phyloP scores from a whole-genome alignment of 192 early-diverging fungal species.

The Umbelopsis isabellina region DNA sequence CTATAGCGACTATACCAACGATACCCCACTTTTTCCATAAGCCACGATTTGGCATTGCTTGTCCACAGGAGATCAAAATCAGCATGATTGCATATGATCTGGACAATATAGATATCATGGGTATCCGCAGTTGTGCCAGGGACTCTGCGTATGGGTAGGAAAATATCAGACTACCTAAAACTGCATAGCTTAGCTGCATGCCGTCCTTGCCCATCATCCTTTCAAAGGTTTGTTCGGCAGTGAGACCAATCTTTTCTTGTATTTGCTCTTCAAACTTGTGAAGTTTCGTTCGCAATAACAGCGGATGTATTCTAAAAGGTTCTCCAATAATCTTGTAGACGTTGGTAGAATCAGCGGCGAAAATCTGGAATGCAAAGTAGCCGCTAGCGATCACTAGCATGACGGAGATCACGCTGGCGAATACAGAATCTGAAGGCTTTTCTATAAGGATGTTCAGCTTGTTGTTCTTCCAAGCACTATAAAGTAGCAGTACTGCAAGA shows the following conservation, averaged over 20 bases:
- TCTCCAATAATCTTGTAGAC: conserved; percentile 17
- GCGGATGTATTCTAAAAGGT: conserved; percentile 7
- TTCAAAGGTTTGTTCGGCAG: conserved; percentile 14
- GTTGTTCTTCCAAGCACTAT: background rate
- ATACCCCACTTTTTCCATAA: conserved; percentile 8
- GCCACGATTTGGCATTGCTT: conserved; percentile 4
- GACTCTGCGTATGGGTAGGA: conserved; percentile 12
- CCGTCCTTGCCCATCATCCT: conserved; percentile 16
- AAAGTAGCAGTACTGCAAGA: background rate
- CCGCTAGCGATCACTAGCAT: background rate
- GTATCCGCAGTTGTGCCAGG: background rate
- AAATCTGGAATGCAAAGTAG: conserved; percentile 1
- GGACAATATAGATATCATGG: background rate
- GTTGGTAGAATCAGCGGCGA: background rate
- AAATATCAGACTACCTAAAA: background rate
- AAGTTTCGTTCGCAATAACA: background rate
- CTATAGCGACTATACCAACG: background rate
- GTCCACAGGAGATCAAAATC: background rate
- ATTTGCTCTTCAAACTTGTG: conserved; percentile 14
- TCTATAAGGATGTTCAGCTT: background rate
- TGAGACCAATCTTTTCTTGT: background rate
- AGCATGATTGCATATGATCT: background rate
- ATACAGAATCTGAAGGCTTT: background rate
- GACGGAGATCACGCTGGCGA: background rate
- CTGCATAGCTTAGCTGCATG: conserved; percentile 17